These are phyloP conservation scores for Coemansia sp. DNA, from an alignment of 192 early-diverging fungal genomes.

Conservation along the genomic window DNA sequence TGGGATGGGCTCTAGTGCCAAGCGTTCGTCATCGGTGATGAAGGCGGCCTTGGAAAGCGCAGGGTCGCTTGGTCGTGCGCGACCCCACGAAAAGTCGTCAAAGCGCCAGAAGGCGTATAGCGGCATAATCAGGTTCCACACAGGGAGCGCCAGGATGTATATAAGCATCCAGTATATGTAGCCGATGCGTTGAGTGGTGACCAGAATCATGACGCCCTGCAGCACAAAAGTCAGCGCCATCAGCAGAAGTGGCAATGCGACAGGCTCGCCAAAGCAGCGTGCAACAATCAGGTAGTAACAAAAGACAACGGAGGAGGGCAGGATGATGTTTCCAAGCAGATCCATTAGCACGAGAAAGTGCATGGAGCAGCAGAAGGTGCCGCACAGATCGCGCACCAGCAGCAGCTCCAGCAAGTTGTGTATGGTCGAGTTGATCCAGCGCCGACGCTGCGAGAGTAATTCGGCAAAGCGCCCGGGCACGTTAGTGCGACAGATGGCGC, in stretches of 20 bases:
- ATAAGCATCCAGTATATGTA: slow-evolving; percentile 93
- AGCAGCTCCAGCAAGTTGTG: slow-evolving; percentile 93
- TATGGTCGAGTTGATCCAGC: slow-evolving; percentile 98
- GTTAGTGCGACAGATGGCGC: slow-evolving; percentile 75
- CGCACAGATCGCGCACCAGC: slow-evolving; percentile 90
- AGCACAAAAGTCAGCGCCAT: slow-evolving; percentile 78
- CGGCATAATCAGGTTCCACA: slow-evolving; percentile 97
- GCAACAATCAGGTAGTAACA: slow-evolving; percentile 53
- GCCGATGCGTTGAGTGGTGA: slow-evolving; percentile 76
- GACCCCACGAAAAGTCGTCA: slow-evolving; percentile 89
- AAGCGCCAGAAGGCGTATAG: slow-evolving; percentile 94
- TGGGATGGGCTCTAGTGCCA: slow-evolving; percentile 45
- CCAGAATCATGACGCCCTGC: slow-evolving; percentile 85
- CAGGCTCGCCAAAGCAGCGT: slow-evolving; percentile 41
- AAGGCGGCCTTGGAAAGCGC: slow-evolving; percentile 57
- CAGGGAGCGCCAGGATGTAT: slow-evolving; percentile 75
- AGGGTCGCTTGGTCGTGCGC: slow-evolving; percentile 64
- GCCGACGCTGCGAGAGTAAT: slow-evolving; percentile 81
- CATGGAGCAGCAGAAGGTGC: slow-evolving; percentile 97
- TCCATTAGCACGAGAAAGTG: slow-evolving; percentile 82
- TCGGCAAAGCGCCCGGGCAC: slow-evolving; percentile 71
- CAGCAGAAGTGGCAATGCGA: slow-evolving; percentile 67
- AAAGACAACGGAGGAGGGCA: slow-evolving; percentile 72
- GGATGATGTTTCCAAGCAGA: slow-evolving; percentile 70
- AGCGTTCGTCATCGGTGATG: slow-evolving; percentile 46